These are phyloP conservation scores for Coffea humblotiana DNA, from an alignment of 305 asterid genomes.

Conservation along the genomic window DNA sequence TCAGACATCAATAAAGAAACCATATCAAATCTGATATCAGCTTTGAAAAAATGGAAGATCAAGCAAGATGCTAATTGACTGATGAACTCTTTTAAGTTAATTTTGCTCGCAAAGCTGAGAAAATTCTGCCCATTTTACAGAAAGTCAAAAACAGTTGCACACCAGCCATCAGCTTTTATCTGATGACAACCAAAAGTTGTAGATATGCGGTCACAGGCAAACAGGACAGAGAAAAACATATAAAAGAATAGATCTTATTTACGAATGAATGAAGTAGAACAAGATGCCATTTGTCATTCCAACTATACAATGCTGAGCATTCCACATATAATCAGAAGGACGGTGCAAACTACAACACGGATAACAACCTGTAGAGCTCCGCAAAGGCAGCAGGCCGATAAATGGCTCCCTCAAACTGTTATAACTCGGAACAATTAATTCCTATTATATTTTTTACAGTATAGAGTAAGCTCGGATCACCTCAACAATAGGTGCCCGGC, in stretches of 20 bases:
- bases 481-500: slow-evolving; percentile 96
- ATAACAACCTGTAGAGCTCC: slow-evolving; percentile 27
- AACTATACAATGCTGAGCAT: slow-evolving; percentile 41
- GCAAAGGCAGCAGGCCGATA: slow-evolving; percentile 25
- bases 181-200: not conserved
- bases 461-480: slow-evolving; percentile 96
- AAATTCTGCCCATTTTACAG: not conserved
- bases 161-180: too few species aligned
- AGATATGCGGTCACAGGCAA: not conserved
- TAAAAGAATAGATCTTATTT: slow-evolving; percentile 34
- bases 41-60: not conserved
- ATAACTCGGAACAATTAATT: slow-evolving; percentile 24
- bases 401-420: slow-evolving; percentile 41
- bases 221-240: not conserved
- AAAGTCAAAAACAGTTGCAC: not conserved
- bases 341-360: slow-evolving; percentile 29
- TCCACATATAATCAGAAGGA: slow-evolving; percentile 40
- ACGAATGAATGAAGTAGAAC: slow-evolving; percentile 45
- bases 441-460: slow-evolving; percentile 51
- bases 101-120: not conserved
- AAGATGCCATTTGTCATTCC: slow-evolving; percentile 39
- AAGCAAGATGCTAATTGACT: not conserved
- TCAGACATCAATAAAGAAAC: too few species aligned
- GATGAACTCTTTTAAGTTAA: not conserved
- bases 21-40: too few species aligned